A percentile compares a stretch with the other conserved stretches of the same genome.
Evolutionary conservation across 2,329 filamentous ascomycete species (phyloP).

Genomic region (Verruconis gallopava): DNA sequence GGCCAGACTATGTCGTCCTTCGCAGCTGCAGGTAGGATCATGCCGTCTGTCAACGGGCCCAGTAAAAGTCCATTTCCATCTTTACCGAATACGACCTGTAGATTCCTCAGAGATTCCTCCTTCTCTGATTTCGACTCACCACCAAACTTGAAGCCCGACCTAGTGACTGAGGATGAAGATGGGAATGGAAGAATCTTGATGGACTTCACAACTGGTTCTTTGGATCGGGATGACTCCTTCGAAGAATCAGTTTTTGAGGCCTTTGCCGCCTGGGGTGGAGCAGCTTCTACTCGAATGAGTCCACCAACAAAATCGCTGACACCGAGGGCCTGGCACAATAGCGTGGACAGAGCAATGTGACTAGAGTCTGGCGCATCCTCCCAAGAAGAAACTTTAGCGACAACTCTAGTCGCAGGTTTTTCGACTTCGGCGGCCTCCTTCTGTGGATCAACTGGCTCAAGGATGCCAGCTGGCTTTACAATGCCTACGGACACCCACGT

Average conservation of each 20-base stretch:
- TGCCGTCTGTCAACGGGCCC: conserved; percentile 81
- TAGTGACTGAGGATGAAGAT: conserved; percentile 12
- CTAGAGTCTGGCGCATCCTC: conserved; percentile 73
- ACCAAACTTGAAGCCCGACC: conserved; percentile 61
- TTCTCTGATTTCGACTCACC: conserved; percentile 74
- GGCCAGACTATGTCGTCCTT: conserved; percentile 53
- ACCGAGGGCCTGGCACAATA: conserved; percentile 62
- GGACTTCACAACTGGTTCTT: conserved; percentile 42
- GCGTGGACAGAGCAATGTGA: conserved; percentile 64
- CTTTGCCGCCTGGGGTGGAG: conserved; percentile 56
- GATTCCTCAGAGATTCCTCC: conserved; percentile 60
- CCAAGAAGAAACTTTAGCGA: conserved; percentile 69
- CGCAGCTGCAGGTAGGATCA: conserved; percentile 52
- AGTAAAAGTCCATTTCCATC: conserved; percentile 53
- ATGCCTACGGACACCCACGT: conserved; percentile 74
- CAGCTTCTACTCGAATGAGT: conserved; percentile 75
- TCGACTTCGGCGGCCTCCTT: conserved; percentile 49
- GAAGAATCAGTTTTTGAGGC: conserved; percentile 36
- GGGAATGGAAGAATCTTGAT: conserved; percentile 72
- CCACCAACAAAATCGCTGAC: conserved; percentile 67
- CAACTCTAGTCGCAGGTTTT: conserved; percentile 50
- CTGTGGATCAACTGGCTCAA: conserved; percentile 58
- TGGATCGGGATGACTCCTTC: conserved; percentile 19
- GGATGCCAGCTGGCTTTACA: conserved; percentile 67
- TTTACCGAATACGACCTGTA: conserved; percentile 57